Conservation (phyloP, 441 rosid species). For the Pelargonium cotyledonis region DNA sequence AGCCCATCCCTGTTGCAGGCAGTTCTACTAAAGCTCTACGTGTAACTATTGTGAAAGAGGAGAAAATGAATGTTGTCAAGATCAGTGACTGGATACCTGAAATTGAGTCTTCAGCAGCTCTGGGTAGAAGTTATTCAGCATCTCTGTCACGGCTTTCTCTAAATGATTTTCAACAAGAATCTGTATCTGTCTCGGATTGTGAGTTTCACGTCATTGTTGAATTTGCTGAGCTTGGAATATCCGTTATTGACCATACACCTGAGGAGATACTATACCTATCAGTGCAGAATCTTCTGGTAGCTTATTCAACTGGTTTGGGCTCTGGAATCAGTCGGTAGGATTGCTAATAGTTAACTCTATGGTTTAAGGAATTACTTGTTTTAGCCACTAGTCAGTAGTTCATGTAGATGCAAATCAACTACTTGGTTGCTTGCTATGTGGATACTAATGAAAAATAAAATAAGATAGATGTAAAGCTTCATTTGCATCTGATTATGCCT, state of each 20-base stretch:
- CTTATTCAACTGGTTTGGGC: conserved; percentile 89
- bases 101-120: conserved; percentile 47
- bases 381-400: neutral
- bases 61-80: conserved; percentile 65
- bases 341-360: neutral
- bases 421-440: neutral
- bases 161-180: conserved; percentile 45
- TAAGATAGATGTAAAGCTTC: neutral
- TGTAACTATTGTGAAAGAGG: conserved; percentile 77
- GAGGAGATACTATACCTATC: conserved; percentile 91
- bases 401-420: neutral
- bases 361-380: neutral
- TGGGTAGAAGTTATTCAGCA: conserved; percentile 34
- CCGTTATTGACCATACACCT: conserved; percentile 87
- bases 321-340: conserved; percentile 78
- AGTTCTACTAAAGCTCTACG: conserved; percentile 72
- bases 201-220: conserved; percentile 88
- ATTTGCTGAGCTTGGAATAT: conserved; percentile 89
- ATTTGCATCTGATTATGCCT: neutral
- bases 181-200: conserved; percentile 38
- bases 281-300: conserved; percentile 71
- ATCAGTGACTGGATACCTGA: conserved; percentile 97
- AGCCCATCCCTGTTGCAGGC: conserved; percentile 45
- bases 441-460: neutral
- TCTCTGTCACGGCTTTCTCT: conserved; percentile 38